Evolutionary conservation across 129 eudicot species (phyloP).

Genomic region (Escallonia rubra): DNA sequence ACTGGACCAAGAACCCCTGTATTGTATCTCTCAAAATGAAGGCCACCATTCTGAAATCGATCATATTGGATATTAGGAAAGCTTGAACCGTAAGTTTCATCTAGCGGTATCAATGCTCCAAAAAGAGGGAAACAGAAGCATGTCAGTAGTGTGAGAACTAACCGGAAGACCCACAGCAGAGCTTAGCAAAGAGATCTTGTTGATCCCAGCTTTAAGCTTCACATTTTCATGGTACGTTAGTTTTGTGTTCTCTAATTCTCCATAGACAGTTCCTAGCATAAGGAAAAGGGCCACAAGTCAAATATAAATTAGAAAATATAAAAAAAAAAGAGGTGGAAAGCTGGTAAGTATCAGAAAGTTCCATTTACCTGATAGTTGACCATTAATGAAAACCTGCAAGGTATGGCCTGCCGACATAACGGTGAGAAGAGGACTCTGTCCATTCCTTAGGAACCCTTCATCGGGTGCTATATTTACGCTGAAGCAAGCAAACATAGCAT

Average conservation of each 20-base stretch:
- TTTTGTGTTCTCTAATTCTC: conserved; percentile 56
- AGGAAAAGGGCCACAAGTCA: no score
- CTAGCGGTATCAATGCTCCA: neutral
- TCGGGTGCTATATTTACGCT: conserved; percentile 53
- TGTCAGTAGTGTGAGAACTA: conserved; percentile 14
- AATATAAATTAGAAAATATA: neutral
- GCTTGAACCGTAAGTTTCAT: neutral
- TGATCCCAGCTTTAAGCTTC: conserved; percentile 57
- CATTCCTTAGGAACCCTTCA: conserved; percentile 56
- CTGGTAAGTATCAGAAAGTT: neutral
- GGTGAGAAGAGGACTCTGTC: conserved; percentile 54
- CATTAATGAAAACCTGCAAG: conserved; percentile 77
- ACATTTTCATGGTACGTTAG: conserved; percentile 48
- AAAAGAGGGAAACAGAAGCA: neutral
- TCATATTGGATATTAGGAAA: neutral
- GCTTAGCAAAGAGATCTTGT: conserved; percentile 79
- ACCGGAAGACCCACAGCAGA: conserved; percentile 80
- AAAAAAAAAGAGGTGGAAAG: neutral
- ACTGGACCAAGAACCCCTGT: conserved; percentile 89
- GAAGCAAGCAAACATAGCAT: conserved; percentile 5
- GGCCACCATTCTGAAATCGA: conserved; percentile 69
- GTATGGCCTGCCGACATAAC: conserved; percentile 95
- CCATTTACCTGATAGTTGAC: conserved; percentile 56
- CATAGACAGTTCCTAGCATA: conserved; percentile 58
- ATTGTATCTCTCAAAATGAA: conserved; percentile 70